Evolutionary conservation across 768 basidiomycete genomes (phyloP).

Genomic region (Trametes maxima): DNA sequence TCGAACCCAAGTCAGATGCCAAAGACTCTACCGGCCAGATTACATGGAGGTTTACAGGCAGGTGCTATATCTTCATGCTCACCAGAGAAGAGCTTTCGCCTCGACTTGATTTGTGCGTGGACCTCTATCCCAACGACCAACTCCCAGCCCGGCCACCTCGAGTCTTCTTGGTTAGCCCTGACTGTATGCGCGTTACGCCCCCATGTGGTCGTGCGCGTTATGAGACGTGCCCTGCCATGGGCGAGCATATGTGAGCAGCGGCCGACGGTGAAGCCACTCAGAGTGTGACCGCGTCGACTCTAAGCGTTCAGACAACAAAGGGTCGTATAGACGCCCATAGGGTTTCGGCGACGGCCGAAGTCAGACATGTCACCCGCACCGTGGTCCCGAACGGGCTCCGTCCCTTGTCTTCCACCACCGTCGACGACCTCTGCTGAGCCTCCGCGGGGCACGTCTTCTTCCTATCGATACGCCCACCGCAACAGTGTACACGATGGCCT

Average conservation of each 20-base stretch:
- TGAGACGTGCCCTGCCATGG: slow-evolving; percentile 19
- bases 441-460: not conserved
- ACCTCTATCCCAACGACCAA: slow-evolving; percentile 94
- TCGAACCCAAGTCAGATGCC: slow-evolving; percentile 48
- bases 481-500: slow-evolving; percentile 10
- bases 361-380: slow-evolving; percentile 13
- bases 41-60: not conserved
- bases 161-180: slow-evolving; percentile 24
- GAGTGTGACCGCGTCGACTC: not conserved
- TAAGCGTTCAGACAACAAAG: not conserved
- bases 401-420: slow-evolving; percentile 20
- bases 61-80: slow-evolving; percentile 25
- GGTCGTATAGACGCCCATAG: slow-evolving; percentile 5
- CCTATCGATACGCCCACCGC: not conserved
- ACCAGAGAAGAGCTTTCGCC: slow-evolving; percentile 87
- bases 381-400: slow-evolving; percentile 6
- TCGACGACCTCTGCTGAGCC: not conserved
- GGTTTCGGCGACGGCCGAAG: slow-evolving; percentile 16
- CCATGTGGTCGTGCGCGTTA: not conserved
- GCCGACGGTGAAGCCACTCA: not conserved
- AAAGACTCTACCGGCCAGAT: slow-evolving; percentile 37
- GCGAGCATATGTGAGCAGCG: slow-evolving; percentile 21
- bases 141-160: slow-evolving; percentile 83
- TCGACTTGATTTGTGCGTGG: slow-evolving; percentile 90
- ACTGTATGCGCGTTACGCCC: slow-evolving; percentile 17